Percentiles rank a stretch among this genome's conserved stretches.
These are phyloP conservation scores for Carex myosuroides DNA, from an alignment of 176 grass and related monocot genomes.

Conservation along the genomic window DNA sequence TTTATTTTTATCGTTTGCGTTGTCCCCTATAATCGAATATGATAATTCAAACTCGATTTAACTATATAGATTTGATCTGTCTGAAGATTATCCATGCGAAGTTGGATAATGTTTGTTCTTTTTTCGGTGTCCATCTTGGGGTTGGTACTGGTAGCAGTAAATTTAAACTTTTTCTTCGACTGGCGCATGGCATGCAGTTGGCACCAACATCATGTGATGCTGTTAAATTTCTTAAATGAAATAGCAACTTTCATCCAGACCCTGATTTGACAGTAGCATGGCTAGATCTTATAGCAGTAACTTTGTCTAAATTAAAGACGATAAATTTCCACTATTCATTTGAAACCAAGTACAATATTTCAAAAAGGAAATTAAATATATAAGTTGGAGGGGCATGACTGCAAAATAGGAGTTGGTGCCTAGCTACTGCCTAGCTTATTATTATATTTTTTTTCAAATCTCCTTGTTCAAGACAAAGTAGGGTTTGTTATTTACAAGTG, in stretches of 20 bases:
- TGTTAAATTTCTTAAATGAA: background rate
- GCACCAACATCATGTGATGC: background rate
- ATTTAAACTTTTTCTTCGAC: background rate
- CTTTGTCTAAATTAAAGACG: background rate
- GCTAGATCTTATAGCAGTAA: background rate
- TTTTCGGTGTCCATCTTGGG: background rate
- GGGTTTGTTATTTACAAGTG: background rate
- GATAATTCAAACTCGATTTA: slow-evolving; percentile 1
- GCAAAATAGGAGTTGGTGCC: background rate
- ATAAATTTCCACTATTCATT: background rate
- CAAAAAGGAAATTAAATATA: background rate
- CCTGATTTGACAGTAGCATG: background rate
- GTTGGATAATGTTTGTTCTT: slow-evolving; percentile 1
- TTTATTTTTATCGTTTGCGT: slow-evolving; percentile 10
- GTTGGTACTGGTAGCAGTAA: background rate
- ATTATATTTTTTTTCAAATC: background rate
- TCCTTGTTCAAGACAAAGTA: background rate
- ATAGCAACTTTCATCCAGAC: background rate
- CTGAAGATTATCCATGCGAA: background rate
- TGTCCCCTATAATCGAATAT: background rate
- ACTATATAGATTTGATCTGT: background rate
- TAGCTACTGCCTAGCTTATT: no score
- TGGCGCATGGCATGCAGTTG: background rate
- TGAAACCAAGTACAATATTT: background rate
- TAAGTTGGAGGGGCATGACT: background rate